Base-by-base conservation (phyloP, 2,329 filamentous ascomycete genomes). In the Pseudogymnoascus sp. region DNA sequence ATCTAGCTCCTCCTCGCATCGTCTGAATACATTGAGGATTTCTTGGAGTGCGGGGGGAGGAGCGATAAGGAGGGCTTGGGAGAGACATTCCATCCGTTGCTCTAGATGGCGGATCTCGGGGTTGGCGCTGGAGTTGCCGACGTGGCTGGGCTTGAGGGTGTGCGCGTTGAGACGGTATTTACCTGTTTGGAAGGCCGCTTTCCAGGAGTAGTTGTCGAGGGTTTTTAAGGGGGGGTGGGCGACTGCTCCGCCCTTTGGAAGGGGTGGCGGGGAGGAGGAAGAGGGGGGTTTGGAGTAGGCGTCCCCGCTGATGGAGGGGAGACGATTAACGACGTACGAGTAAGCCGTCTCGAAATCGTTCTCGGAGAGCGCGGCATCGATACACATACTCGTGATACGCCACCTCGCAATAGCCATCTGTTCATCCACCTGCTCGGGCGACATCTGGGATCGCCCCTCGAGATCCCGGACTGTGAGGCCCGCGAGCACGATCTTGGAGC, bases 301-400 rank as follows among this genome's bases (percentile, higher is more conserved):
- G 23, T 60, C 56, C 5, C 56, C 56, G 56, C 34, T 28, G 28
- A 75, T 70, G 7, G 75, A 72, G 6, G 80, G 79, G 0, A 95
- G 79, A 21, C 88, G 84, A 70, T 86, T 91, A 56, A 91, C 83
- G 1, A 93, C 87, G 71, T 90, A 93, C 0, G 89, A 93, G 73
- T 93, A 95, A 9, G 90, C 90, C 0, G 90, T 95, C 72, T 96
- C 91, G 65, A 95, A 95, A 72, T 86, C 91, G 66, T 92, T 87
- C 71, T 93, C 89, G 8, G 81, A 80, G 1, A 95, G 79, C 11
- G 90, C 89, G 12, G 88, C 86, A 71, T 91, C 87, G 42, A 93
- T 86, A 66, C 90, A 91, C 88, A 93, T 91, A 64, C 88, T 88
- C 5, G 86, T 87, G 60, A 95, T 85, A 31, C 90, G 84, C 59